phyloP scores from a whole-genome alignment of 768 basidiomycete genomes.

The Lactarius pseudohatsudake region DNA sequence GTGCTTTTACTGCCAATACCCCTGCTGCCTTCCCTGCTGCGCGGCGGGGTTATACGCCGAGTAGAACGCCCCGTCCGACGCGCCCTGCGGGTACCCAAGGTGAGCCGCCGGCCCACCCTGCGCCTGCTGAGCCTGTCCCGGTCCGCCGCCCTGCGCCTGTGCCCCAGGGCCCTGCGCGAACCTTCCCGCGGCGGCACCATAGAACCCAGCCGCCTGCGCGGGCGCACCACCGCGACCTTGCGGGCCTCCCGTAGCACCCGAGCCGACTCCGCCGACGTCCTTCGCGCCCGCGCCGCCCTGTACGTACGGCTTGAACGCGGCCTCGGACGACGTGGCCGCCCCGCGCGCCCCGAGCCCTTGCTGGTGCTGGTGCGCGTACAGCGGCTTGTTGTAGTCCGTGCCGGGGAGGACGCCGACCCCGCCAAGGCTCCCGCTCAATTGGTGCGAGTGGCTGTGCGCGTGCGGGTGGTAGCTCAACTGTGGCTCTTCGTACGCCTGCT shows the following conservation, averaged over 20 bases:
- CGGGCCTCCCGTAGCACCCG: slow-evolving; percentile 40
- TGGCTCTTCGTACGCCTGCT: slow-evolving; percentile 51
- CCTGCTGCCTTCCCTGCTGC: slow-evolving; percentile 44
- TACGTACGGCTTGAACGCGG: slow-evolving; percentile 73
- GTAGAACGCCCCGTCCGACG: slow-evolving; percentile 63
- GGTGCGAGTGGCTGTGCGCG: slow-evolving; percentile 42
- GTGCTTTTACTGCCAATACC: slow-evolving; percentile 42
- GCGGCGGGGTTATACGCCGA: slow-evolving; percentile 52
- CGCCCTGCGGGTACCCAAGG: slow-evolving; percentile 62
- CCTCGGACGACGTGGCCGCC: slow-evolving; percentile 63
- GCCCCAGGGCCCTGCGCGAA: slow-evolving; percentile 41
- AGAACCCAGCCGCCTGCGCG: slow-evolving; percentile 49
- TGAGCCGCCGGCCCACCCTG: slow-evolving; percentile 52
- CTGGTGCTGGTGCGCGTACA: slow-evolving; percentile 58
- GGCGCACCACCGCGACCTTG: slow-evolving; percentile 46
- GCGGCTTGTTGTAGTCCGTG: slow-evolving; percentile 45
- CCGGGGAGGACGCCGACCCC: slow-evolving; percentile 33
- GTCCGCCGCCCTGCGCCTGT: slow-evolving; percentile 50
- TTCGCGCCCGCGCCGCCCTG: slow-evolving; percentile 54
- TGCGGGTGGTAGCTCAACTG: slow-evolving; percentile 56
- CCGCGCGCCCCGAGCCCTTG: slow-evolving; percentile 57
- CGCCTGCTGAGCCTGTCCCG: slow-evolving; percentile 41
- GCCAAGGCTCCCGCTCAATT: slow-evolving; percentile 38
- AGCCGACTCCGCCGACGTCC: slow-evolving; percentile 45
- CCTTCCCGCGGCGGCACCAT: slow-evolving; percentile 41